Percentiles rank a stretch among this genome's conserved stretches.
These are phyloP conservation scores for Alternaria dauci DNA, from an alignment of 2,329 filamentous ascomycete species.

Conservation along the genomic window DNA sequence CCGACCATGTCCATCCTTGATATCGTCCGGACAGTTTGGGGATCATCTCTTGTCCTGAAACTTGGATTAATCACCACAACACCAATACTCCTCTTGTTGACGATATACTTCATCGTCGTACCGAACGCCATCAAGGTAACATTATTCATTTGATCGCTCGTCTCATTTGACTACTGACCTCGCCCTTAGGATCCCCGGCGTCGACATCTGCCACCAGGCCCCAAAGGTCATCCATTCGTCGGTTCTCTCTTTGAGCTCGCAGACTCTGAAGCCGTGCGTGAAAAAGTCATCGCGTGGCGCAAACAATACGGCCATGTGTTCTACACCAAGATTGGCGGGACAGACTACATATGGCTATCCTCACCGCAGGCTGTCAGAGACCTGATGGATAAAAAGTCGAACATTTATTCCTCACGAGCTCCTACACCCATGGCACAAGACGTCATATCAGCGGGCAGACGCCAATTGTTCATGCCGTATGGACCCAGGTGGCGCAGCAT, in stretches of 20 bases:
- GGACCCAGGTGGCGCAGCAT: slow-evolving; percentile 49
- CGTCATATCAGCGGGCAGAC: slow-evolving; percentile 58
- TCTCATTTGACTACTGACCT: slow-evolving; percentile 8
- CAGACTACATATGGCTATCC: slow-evolving; percentile 54
- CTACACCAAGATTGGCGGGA: slow-evolving; percentile 53
- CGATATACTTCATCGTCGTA: slow-evolving; percentile 40
- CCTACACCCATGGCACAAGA: slow-evolving; percentile 49
- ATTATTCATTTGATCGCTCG: background rate
- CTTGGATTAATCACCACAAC: slow-evolving; percentile 19
- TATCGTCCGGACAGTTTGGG: slow-evolving; percentile 3
- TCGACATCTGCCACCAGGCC: slow-evolving; percentile 51
- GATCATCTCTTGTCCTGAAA: slow-evolving; percentile 23
- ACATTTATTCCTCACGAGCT: slow-evolving; percentile 60
- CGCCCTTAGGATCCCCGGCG: slow-evolving; percentile 37
- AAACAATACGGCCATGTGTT: slow-evolving; percentile 51
- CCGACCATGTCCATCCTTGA: slow-evolving; percentile 20
- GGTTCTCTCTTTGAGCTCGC: slow-evolving; percentile 51
- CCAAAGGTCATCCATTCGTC: slow-evolving; percentile 51
- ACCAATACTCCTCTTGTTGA: slow-evolving; percentile 31
- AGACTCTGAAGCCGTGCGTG: slow-evolving; percentile 44
- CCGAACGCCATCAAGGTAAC: slow-evolving; percentile 43
- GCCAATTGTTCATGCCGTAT: slow-evolving; percentile 58
- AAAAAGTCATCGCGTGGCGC: slow-evolving; percentile 47
- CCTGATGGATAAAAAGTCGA: slow-evolving; percentile 63
- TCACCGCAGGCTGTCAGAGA: slow-evolving; percentile 62